Evolutionary conservation across 768 basidiomycete species (phyloP), one percentile per base, ranked within the genome.

Genomic region (Holtermanniella nyarrowii): DNA sequence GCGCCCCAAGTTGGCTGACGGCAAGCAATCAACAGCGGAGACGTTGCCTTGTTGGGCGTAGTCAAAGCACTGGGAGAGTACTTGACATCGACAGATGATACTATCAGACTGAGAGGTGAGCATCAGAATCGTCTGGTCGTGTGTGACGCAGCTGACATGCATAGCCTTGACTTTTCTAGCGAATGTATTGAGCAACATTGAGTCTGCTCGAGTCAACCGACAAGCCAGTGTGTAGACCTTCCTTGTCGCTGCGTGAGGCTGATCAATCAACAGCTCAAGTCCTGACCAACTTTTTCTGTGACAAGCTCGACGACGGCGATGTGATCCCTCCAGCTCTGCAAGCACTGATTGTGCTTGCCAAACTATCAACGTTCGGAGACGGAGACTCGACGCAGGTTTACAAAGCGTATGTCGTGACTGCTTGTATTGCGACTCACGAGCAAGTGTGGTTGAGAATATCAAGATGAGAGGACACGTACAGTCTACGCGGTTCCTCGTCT

Each of bases 11-110:
- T 47, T 48, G 39, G 27, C 16, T 37, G n/a, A n/a, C n/a, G 5
- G 7, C 21, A 58, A 82, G 82, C 74, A 45, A 72, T 82, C 49
- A 78, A 80, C 13, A 74, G 74, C 54, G 81, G 81, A 18, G 69
- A 76, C 20, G 70, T 79, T 7, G 78, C 81, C 18, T 74, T 95
- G 13, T 74, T 90, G 3, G 78, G 83, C 55, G 73, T 97, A 20
- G 87, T 97, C 27, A 89, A 87, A 65, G 81, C 82, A 22, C 78
- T 95, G 0, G 88, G 88, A 40, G 84, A 86, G 59, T 89, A 85
- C 63, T 75, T 99, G 13, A 91, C 87, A 0, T 82, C 87, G 1
- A 86, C 90, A 52, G 85, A 93, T 49, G 86, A 84, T 60, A 74
- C 76, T 3, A 70, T 84, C 11, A 78, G 93, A 24, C 79, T 80